These are phyloP conservation scores for Flueggea neowawraea DNA, from an alignment of 441 rosid genomes.

Conservation along the genomic window DNA sequence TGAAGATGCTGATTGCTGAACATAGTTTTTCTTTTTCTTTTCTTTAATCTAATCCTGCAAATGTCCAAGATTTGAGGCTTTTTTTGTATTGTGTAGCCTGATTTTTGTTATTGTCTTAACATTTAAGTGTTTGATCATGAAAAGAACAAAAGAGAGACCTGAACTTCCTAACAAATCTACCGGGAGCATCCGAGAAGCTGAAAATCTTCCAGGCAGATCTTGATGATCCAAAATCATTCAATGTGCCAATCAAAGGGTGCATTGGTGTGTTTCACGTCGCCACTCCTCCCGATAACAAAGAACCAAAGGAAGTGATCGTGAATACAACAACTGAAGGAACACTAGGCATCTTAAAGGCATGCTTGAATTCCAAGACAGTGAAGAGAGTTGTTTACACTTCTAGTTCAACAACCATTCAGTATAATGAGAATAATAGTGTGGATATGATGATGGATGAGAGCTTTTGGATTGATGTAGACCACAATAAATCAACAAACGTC, in stretches of 20 bases:
- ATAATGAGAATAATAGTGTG: background rate
- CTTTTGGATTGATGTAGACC: slow-evolving; percentile 47
- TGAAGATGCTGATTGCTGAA: too few species aligned
- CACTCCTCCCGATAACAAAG: slow-evolving; percentile 71
- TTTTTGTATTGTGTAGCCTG: too few species aligned
- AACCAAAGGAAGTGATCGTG: slow-evolving; percentile 49
- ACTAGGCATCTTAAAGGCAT: slow-evolving; percentile 20
- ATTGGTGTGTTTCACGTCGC: slow-evolving; percentile 74
- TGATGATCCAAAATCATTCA: slow-evolving; percentile 48
- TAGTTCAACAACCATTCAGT: slow-evolving; percentile 7
- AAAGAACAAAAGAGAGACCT: slow-evolving; percentile 27
- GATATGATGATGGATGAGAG: slow-evolving; percentile 35
- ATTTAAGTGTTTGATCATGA: too few species aligned
- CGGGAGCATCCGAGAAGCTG: slow-evolving; percentile 26
- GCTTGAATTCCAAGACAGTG: slow-evolving; percentile 48
- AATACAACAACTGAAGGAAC: slow-evolving; percentile 6
- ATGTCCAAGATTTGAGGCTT: too few species aligned
- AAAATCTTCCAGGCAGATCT: slow-evolving; percentile 49
- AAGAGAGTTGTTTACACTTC: slow-evolving; percentile 30
- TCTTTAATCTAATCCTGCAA: too few species aligned
- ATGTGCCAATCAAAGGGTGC: slow-evolving; percentile 59
- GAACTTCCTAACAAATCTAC: slow-evolving; percentile 30
- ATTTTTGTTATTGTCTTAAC: too few species aligned
- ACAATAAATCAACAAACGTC: slow-evolving; percentile 16
- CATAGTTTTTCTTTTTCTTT: too few species aligned